Conservation (phyloP, 2,329 filamentous ascomycete genomes). For the Ceratocystis ficicola region DNA sequence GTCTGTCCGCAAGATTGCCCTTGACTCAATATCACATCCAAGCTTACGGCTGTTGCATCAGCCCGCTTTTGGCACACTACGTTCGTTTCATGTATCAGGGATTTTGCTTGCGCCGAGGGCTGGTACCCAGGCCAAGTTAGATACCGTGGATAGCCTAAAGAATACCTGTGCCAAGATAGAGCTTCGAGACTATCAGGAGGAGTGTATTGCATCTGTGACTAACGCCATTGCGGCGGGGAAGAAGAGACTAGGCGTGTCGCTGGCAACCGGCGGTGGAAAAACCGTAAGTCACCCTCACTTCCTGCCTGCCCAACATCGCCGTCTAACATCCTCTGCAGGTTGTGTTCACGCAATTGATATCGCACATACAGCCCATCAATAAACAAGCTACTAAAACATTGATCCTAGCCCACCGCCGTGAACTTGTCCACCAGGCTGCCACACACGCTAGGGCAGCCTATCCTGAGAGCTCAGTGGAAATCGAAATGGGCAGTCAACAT, state of each 20-base stretch:
- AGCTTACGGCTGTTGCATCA: not conserved
- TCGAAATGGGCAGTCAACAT: constrained; percentile 75
- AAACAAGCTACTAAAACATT: constrained; percentile 60
- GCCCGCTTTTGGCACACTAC: not conserved
- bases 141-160: not conserved
- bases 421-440: constrained; percentile 89
- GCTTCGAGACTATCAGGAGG: constrained; percentile 76
- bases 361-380: constrained; percentile 50
- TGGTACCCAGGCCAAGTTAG: not conserved
- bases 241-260: constrained; percentile 68
- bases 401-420: constrained; percentile 81
- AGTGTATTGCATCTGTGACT: constrained; percentile 76
- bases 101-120: not conserved
- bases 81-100: not conserved
- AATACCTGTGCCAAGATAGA: constrained; percentile 32
- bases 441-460: constrained; percentile 72
- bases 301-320: not conserved
- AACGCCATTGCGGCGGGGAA: constrained; percentile 56
- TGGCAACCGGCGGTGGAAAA: constrained; percentile 82
- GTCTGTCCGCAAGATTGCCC: not conserved
- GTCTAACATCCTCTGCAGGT: constrained; percentile 41
- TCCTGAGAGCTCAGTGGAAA: constrained; percentile 66
- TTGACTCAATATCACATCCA: not conserved
- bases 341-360: constrained; percentile 91
- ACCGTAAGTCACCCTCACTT: constrained; percentile 43